phyloP scores from a whole-genome alignment of 2,329 filamentous ascomycete genomes.

The Camillea tinctor region DNA sequence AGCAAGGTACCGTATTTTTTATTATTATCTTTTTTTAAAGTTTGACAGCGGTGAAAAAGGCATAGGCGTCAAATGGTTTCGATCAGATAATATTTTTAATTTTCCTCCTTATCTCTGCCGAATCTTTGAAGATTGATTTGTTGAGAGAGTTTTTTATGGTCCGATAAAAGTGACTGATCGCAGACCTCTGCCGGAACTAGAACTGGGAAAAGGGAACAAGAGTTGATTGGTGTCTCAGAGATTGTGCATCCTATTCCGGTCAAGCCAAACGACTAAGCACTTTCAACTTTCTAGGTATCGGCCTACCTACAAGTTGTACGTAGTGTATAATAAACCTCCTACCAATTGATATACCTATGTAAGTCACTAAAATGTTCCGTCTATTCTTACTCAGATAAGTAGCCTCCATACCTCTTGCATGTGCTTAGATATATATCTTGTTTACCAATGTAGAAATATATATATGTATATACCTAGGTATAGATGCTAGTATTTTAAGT shows the following conservation, averaged over 20 bases:
- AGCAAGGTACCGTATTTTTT: too few relatives aligned
- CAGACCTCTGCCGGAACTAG: neutral
- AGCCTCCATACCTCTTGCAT: too few relatives aligned
- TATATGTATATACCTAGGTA: too few relatives aligned
- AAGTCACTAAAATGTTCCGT: too few relatives aligned
- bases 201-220: neutral
- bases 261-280: neutral
- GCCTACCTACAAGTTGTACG: too few relatives aligned
- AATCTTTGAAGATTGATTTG: slow-evolving; percentile 6
- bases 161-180: neutral
- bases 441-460: too few relatives aligned
- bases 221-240: neutral
- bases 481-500: too few relatives aligned
- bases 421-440: too few relatives aligned
- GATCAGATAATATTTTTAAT: slow-evolving; percentile 6
- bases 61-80: neutral
- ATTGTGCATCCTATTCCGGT: neutral
- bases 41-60: slow-evolving; percentile 4
- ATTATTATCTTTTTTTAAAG: neutral
- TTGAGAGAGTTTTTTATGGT: neutral
- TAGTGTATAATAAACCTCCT: too few relatives aligned
- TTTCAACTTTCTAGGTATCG: too few relatives aligned
- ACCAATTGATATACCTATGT: too few relatives aligned
- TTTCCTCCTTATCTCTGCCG: slow-evolving; percentile 17
- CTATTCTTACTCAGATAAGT: too few relatives aligned